Percentiles rank a stretch among this genome's conserved stretches.
Evolutionary conservation across 2,329 filamentous ascomycete genomes (phyloP).

Genomic region (Diaporthe ilicicola): DNA sequence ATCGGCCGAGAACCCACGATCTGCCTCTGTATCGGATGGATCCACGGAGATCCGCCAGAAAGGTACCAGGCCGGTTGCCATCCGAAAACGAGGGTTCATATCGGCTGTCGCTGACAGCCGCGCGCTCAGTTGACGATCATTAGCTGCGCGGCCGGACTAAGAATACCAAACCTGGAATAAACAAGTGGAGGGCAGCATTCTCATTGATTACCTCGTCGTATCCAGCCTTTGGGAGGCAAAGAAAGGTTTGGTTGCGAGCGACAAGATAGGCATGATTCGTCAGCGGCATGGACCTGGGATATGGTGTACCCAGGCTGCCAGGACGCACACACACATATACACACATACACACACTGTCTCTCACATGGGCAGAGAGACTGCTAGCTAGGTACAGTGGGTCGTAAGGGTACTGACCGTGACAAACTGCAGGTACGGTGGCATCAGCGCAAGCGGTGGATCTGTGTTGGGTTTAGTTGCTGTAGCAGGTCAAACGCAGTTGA

Average conservation of each 20-base stretch:
- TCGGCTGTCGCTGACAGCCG: constrained; percentile 16
- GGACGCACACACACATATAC: background rate
- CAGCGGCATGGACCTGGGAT: background rate
- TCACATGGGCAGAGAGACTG: background rate
- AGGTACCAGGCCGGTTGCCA: constrained; percentile 25
- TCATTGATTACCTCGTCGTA: constrained; percentile 19
- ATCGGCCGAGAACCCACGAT: constrained; percentile 22
- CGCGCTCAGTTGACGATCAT: background rate
- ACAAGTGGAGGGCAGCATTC: background rate
- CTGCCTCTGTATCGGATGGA: constrained; percentile 25
- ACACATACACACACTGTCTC: background rate
- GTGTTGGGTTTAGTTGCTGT: background rate
- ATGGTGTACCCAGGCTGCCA: background rate
- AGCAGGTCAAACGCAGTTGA: constrained; percentile 15
- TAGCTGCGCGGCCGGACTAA: constrained; percentile 2
- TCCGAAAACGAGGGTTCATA: constrained; percentile 21
- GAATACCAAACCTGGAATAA: constrained; percentile 16
- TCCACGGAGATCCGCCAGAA: constrained; percentile 29
- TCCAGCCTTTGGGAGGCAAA: background rate
- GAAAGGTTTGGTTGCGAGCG: constrained; percentile 21
- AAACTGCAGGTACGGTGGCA: constrained; percentile 14
- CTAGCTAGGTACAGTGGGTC: background rate
- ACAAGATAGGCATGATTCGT: constrained; percentile 19
- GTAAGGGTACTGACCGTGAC: background rate
- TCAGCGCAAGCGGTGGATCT: constrained; percentile 9